Base-by-base conservation (phyloP, 1,284 basidiomycete genomes). In the Pseudozyma tsukubaensis region DNA sequence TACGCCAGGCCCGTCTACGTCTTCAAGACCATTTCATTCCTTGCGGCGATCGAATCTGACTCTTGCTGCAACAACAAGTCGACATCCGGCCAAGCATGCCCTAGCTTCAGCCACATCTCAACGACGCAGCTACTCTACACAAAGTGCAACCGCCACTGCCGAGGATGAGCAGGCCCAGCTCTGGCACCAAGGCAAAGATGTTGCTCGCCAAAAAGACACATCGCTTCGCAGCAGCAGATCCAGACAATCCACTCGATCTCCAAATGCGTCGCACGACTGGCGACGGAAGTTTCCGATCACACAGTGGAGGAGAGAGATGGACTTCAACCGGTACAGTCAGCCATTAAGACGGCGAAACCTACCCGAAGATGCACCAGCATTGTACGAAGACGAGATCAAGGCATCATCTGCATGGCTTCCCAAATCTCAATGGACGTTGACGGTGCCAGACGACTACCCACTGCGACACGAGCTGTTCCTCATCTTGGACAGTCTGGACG, bases 351-450 rank as follows among this genome's bases (percentile, higher is more conserved):
- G 54, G 13, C 60, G 57, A 6, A n/a, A 39, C 2, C 61, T 63
- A 1, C 65, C 70, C 16, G 70, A 65, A 16, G 58, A 67, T 16
- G 60, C 65, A 16, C 70, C 70, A 14, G 57, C 65, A 14, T 42
- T 73, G 16, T 73, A 67, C 42, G 60, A 68, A 19, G 70, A 73
- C 42, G 70, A 73, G 39, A 48, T 68, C 47, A 59, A 63, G 16
- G 50, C 55, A 11, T 63, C 60, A 9, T 48, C 53, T 4, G 64
- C 59, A 16, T 72, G 63, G 64, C 51, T 63, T 11, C 59, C 69
- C 7, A 59, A 63, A 13, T 67, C 59, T 12, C 36, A 35, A 21
- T 67, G 55, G 64, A 52, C 8, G 3, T 47, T 68, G 29, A 29
- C 1, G 10, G 37, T 73, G 1, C 60, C 70, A 8, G 53, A 59